Percentiles rank a stretch among this genome's conserved stretches.
phyloP scores from a whole-genome alignment of 352 stramenopile species.

The Phytophthora sp. region DNA sequence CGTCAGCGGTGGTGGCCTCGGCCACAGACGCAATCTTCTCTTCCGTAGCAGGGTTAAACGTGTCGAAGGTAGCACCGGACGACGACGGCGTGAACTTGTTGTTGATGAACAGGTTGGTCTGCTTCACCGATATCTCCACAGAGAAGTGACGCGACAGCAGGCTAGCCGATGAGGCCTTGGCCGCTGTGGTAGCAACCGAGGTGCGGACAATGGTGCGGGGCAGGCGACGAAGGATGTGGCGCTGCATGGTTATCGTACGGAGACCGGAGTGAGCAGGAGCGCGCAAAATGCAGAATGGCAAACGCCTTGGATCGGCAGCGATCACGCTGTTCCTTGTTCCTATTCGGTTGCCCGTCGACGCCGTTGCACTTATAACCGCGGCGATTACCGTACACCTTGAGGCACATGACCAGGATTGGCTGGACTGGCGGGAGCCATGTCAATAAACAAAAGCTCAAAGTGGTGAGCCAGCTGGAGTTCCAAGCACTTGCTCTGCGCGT shows the following conservation, averaged over 20 bases:
- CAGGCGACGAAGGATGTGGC: conserved; percentile 48
- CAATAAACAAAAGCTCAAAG: conserved; percentile 27
- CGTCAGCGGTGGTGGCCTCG: conserved; percentile 58
- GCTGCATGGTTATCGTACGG: conserved; percentile 42
- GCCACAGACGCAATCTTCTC: conserved; percentile 72
- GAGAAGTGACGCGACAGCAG: conserved; percentile 40
- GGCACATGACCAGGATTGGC: too few species aligned
- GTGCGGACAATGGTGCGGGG: conserved; percentile 29
- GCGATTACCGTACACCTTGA: too few species aligned
- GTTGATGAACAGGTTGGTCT: conserved; percentile 88
- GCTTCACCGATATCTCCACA: conserved; percentile 45
- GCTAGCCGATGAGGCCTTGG: conserved; percentile 25
- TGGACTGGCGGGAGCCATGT: conserved; percentile 19
- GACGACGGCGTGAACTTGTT: conserved; percentile 76
- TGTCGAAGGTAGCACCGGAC: conserved; percentile 75
- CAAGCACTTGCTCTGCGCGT: conserved; percentile 30
- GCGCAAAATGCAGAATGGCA: conserved; percentile 33
- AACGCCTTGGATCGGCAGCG: too few species aligned
- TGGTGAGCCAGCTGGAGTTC: conserved; percentile 26
- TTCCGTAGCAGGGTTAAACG: conserved; percentile 79
- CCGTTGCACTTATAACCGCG: too few species aligned
- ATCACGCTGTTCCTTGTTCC: too few species aligned
- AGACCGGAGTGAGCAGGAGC: conserved; percentile 15
- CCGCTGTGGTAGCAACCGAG: conserved; percentile 13
- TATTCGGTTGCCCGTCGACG: conserved; percentile 19